Percentiles rank a stretch among this genome's conserved stretches.
phyloP scores from a whole-genome alignment of 2,329 filamentous ascomycete genomes.

The Cordyceps javanica region DNA sequence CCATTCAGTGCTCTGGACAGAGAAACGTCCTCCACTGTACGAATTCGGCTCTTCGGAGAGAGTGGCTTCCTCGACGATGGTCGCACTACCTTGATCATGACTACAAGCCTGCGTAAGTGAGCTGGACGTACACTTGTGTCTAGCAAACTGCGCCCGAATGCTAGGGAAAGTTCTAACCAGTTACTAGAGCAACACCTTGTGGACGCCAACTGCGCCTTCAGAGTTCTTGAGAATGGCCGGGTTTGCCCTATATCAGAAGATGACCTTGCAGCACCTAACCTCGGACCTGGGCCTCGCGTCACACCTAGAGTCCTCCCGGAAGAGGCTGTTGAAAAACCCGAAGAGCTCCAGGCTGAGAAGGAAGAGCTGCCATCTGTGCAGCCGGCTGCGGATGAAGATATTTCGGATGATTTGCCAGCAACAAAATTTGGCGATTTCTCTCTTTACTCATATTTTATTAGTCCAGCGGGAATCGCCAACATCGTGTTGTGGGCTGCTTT shows the following conservation, averaged over 20 bases:
- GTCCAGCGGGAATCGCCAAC: not conserved
- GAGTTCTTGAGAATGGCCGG: not conserved
- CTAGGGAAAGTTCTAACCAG: not conserved
- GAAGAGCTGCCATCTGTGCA: not conserved
- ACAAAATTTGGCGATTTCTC: not conserved
- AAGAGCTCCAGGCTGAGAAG: not conserved
- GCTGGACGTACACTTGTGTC: too few relatives aligned
- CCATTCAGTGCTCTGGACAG: conserved; percentile 14
- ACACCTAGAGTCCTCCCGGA: not conserved
- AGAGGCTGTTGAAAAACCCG: not conserved
- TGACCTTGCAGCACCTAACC: not conserved
- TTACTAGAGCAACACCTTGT: not conserved
- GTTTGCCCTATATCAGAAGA: not conserved
- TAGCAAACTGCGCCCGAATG: too few relatives aligned
- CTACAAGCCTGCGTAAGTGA: not conserved
- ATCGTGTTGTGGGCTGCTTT: not conserved
- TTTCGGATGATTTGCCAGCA: not conserved
- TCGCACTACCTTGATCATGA: conserved; percentile 11
- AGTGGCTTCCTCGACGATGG: conserved; percentile 7
- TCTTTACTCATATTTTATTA: not conserved
- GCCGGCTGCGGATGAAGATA: not conserved
- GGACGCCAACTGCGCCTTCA: not conserved
- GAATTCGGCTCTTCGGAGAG: not conserved
- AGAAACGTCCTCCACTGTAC: conserved; percentile 1
- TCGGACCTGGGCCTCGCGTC: not conserved